phyloP scores from a whole-genome alignment of 1,139 yeast genomes.

The Candida anutae region DNA sequence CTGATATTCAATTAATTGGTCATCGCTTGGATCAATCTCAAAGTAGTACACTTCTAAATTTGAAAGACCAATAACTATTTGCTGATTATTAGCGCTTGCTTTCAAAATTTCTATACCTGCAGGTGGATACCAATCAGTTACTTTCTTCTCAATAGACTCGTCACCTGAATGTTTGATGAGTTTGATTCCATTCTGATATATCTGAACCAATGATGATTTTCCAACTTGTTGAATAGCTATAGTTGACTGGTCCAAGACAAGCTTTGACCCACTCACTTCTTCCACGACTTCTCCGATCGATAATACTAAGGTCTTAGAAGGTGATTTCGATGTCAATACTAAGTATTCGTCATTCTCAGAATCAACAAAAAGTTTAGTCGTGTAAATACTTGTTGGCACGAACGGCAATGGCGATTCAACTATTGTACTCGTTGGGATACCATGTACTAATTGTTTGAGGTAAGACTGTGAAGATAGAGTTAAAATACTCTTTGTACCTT shows the following conservation, averaged over 20 bases:
- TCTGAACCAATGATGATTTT: constrained; percentile 54
- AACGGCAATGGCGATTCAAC: constrained; percentile 70
- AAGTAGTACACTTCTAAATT: constrained; percentile 75
- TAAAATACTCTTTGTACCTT: constrained; percentile 27
- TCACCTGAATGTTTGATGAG: constrained; percentile 39
- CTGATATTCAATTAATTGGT: constrained; percentile 63
- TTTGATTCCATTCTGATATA: constrained; percentile 65
- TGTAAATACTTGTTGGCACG: constrained; percentile 52
- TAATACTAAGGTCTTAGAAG: constrained; percentile 58
- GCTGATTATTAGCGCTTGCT: constrained; percentile 59
- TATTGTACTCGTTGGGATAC: constrained; percentile 50
- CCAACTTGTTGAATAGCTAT: constrained; percentile 70
- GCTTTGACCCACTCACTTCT: constrained; percentile 62
- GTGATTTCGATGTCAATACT: constrained; percentile 55
- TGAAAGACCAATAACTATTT: constrained; percentile 63
- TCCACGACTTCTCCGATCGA: constrained; percentile 76
- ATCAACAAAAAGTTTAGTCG: constrained; percentile 39
- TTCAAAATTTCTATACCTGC: constrained; percentile 58
- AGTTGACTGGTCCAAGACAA: constrained; percentile 52
- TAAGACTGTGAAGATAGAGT: constrained; percentile 30
- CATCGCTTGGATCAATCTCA: constrained; percentile 59
- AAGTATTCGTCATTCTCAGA: constrained; percentile 56
- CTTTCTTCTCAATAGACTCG: constrained; percentile 3
- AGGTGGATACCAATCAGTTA: constrained; percentile 77
- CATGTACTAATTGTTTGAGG: constrained; percentile 49